phyloP scores from a whole-genome alignment of 2,329 filamentous ascomycete species.

The Tricladium varicosporioides region DNA sequence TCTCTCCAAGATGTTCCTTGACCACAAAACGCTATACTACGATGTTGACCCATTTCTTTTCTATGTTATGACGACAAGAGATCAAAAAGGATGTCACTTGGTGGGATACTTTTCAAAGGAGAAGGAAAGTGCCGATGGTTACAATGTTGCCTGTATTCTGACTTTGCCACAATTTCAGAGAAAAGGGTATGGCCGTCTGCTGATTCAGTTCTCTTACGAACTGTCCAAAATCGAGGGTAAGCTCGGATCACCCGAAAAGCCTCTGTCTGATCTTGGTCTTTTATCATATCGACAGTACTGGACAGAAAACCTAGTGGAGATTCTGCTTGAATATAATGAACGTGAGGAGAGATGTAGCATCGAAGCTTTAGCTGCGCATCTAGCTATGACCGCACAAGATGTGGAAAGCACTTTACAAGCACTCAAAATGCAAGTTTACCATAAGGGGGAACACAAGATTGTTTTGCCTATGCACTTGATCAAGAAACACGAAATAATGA shows the following conservation, averaged over 20 bases:
- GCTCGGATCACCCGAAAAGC: constrained; percentile 94
- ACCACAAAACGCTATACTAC: constrained; percentile 98
- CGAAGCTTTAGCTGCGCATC: constrained; percentile 73
- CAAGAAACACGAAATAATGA: constrained; percentile 59
- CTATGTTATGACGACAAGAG: constrained; percentile 92
- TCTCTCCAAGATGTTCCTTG: constrained; percentile 92
- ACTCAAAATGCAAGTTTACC: constrained; percentile 91
- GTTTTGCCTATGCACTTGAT: constrained; percentile 84
- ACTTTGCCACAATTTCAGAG: constrained; percentile 95
- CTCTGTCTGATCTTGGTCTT: constrained; percentile 87
- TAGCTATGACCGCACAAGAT: constrained; percentile 96
- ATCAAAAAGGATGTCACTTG: constrained; percentile 87
- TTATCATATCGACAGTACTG: constrained; percentile 96
- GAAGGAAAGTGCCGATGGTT: constrained; percentile 93
- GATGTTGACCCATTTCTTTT: constrained; percentile 99
- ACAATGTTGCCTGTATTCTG: constrained; percentile 97
- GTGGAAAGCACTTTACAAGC: constrained; percentile 94
- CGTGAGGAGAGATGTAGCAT: constrained; percentile 74
- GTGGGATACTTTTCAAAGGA: constrained; percentile 99
- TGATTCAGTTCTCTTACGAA: constrained; percentile 98
- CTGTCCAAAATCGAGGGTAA: constrained; percentile 94
- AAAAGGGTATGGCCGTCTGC: constrained; percentile 85
- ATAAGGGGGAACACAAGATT: constrained; percentile 95
- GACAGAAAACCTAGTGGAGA: constrained; percentile 89
- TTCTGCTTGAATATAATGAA: constrained; percentile 73